Evolutionary conservation across 345 rosid species (phyloP).

Genomic region (Sonneratia alba): DNA sequence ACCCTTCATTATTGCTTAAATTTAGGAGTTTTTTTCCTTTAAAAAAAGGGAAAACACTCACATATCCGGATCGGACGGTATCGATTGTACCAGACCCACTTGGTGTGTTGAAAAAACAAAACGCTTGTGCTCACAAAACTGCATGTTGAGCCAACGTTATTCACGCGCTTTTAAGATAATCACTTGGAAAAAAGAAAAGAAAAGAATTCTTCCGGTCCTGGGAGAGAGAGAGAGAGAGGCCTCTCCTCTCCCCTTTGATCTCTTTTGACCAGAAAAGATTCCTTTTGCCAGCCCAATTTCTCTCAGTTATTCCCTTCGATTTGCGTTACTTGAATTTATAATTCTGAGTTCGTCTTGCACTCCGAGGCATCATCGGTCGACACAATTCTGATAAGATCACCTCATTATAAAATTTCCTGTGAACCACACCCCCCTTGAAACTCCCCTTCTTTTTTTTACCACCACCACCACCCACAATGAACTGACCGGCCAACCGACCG

Average conservation of each 20-base stretch:
- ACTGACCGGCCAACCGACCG: too few relatives aligned
- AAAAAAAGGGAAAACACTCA: too few relatives aligned
- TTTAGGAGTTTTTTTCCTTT: too few relatives aligned
- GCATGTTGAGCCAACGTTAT: slow-evolving; percentile 2
- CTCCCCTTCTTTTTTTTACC: too few relatives aligned
- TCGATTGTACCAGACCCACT: too few relatives aligned
- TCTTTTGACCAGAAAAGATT: slow-evolving; percentile 41
- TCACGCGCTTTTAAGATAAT: slow-evolving; percentile 6
- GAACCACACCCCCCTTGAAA: too few relatives aligned
- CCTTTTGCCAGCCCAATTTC: slow-evolving; percentile 15
- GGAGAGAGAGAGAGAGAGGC: too few relatives aligned
- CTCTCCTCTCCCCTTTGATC: neutral
- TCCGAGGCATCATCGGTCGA: neutral
- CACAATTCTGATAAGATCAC: neutral
- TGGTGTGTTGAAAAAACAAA: too few relatives aligned
- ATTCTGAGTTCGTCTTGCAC: neutral
- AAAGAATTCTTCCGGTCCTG: too few relatives aligned
- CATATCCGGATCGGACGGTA: too few relatives aligned
- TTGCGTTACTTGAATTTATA: neutral
- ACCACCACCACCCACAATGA: too few relatives aligned
- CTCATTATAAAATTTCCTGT: too few relatives aligned
- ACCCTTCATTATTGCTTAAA: neutral
- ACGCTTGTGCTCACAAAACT: slow-evolving; percentile 12
- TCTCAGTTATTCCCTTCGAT: slow-evolving; percentile 1
- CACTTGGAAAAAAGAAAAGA: slow-evolving; percentile 8